Base-by-base conservation (phyloP, 345 rosid species). In the Isatis tinctoria region DNA sequence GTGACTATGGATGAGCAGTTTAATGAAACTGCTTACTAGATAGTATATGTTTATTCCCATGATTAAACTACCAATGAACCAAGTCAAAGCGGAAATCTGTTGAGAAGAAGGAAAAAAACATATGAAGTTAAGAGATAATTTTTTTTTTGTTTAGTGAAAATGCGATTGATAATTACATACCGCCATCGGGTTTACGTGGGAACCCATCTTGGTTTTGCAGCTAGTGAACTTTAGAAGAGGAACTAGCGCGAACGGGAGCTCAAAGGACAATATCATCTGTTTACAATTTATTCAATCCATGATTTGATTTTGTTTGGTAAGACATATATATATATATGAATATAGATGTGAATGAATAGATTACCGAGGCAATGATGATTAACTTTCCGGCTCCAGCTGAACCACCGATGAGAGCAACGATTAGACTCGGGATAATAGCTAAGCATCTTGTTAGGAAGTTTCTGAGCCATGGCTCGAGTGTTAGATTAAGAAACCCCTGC, bases 171-270 rank as follows among this genome's bases (percentile, higher is more conserved):
- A 13, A 27, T 56, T 48, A 69, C 37, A 74, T 86, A 92, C 99
- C 88, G 2, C 16, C 10, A 26, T 63, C 28, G 90, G 81, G 69
- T 94, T 94, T 47, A 76, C 92, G 18, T 82, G n/a, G 24, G 56
- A 8, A 20, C 96, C 96, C 99, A 94, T 94, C 87, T 88, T 94
- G 76, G 82, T 79, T 76, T 86, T 73, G 88, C 97, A 84, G 78
- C 96, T 88, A 43, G 97, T 94, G 81, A 94, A 94, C 70, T 94
- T 94, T 76, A 94, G 96, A 72, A 94, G 96, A 1, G 98, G 98
- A 72, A 90, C 83, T 22, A 94, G 82, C 22, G 97, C 92, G 43
- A 94, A 94, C 10, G 98, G 97, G 40, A 91, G 97, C 86, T 90
- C 98, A 73, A 94, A 94, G 13, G 98, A 91, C 59, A 94, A 82